Percentiles rank a stretch among this genome's conserved stretches.
Conservation (phyloP, 805 yeast genomes). For the Barnettozyma siamensis region DNA sequence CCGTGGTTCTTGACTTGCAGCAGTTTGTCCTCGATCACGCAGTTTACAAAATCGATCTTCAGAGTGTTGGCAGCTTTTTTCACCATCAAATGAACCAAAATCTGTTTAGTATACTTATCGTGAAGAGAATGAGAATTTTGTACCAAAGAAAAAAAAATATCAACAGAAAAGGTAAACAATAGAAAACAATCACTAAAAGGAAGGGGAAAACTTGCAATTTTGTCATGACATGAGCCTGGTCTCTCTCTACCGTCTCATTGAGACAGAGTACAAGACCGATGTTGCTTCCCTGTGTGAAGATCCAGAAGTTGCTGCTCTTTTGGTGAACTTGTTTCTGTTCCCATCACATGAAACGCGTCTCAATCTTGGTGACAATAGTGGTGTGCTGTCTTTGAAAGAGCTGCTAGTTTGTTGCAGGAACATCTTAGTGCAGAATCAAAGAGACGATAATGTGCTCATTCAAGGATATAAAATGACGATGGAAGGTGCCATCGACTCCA, state of each 20-base stretch:
- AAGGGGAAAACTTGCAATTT: neutral
- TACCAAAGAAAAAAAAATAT: neutral
- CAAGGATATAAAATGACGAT: constrained; percentile 38
- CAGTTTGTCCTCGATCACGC: constrained; percentile 39
- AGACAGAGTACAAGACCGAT: neutral
- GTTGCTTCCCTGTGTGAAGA: neutral
- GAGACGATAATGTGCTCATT: constrained; percentile 32
- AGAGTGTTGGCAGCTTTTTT: constrained; percentile 30
- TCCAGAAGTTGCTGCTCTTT: neutral
- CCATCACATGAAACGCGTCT: neutral
- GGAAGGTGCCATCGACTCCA: constrained; percentile 22
- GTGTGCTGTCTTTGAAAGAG: constrained; percentile 24
- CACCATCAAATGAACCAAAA: no score
- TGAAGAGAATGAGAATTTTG: neutral
- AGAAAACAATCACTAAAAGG: neutral
- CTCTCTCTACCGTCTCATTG: neutral
- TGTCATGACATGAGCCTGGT: neutral
- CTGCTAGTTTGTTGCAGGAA: constrained; percentile 38
- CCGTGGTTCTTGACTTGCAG: constrained; percentile 36
- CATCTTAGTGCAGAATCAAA: constrained; percentile 25
- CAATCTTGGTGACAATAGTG: neutral
- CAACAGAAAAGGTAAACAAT: neutral
- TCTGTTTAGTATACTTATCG: no score
- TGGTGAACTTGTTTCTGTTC: neutral
- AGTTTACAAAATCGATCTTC: constrained; percentile 39